Evolutionary conservation across 768 basidiomycete species (phyloP), one percentile per base, ranked within the genome.

Genomic region (Mycena alexandri): DNA sequence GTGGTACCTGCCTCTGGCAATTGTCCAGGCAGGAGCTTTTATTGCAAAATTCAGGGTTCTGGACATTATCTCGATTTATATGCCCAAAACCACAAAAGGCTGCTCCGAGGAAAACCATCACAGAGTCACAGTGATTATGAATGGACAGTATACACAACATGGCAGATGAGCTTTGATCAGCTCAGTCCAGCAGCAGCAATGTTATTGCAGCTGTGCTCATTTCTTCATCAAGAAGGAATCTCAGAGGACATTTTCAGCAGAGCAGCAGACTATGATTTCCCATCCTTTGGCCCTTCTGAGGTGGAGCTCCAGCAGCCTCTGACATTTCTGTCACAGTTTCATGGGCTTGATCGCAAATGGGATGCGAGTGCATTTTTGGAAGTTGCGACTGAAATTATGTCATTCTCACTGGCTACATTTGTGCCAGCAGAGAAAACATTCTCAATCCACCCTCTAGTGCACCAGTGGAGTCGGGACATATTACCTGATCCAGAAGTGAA

Each of bases 91-190:
- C 29, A 29, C 29, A 29, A 42, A 56, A 33, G 13, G n/a, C 25
- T 54, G 22, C 52, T 53, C 21, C 33, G 16, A 11, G 8, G 22
- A 21, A 43, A 42, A 24, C 51, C 62, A 36, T 38, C 11, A 21
- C 62, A 63, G 25, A 41, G 25, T 22, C 22, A 36, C 24, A 13
- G 33, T 38, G 24, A 53, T 36, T 63, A 63, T 55, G 33, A 55
- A 29, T 22, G 41, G 41, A 44, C 62, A 36, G 62, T 56, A 2
- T 55, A 63, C 42, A 63, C 62, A 11, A 63, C 62, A 16, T 55
- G 51, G 62, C 12, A 44, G 38, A 43, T 63, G 14, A 63, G 62
- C 44, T 63, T 63, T 47, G 25, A 41, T 10, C 33, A 55, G 21
- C 52, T 63, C 6, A 25, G 16, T 25, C 24, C 36, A 34, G 9